Percentiles rank a stretch among this genome's conserved stretches.
These are phyloP conservation scores for Podospora pseudoanserina DNA, from an alignment of 495 filamentous ascomycete species.

Conservation along the genomic window DNA sequence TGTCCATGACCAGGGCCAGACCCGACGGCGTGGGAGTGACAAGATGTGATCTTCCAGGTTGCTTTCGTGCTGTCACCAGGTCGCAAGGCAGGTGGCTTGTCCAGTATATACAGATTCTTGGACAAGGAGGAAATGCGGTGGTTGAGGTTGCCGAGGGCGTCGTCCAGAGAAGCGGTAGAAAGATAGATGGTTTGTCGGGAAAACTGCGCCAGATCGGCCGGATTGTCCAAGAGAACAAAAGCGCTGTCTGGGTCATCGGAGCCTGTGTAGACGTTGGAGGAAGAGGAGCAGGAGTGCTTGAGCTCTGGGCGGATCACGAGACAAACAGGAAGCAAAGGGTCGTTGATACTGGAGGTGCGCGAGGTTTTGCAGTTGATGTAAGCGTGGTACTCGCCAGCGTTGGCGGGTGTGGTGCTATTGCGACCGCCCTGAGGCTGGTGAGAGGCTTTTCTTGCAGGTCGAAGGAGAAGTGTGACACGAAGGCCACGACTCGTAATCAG, in stretches of 20 bases:
- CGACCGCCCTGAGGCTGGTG: background rate
- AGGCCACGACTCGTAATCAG: conserved; percentile 27
- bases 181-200: conserved; percentile 23
- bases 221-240: conserved; percentile 19
- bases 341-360: background rate
- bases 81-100: conserved; percentile 11
- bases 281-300: conserved; percentile 1
- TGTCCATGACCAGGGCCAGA: conserved; percentile 19
- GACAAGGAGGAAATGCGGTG: conserved; percentile 20
- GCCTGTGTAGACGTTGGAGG: conserved; percentile 24
- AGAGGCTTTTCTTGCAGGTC: background rate
- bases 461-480: conserved; percentile 19
- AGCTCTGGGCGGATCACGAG: conserved; percentile 16
- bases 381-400: conserved; percentile 16
- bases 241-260: conserved; percentile 22
- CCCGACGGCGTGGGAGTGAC: conserved; percentile 25
- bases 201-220: conserved; percentile 17
- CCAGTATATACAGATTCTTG: conserved; percentile 24
- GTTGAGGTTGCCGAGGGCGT: conserved; percentile 12
- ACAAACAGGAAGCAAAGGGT: conserved; percentile 17
- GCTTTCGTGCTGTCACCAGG: conserved; percentile 3
- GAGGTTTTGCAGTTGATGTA: conserved; percentile 28
- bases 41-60: conserved; percentile 23
- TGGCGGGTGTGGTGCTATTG: background rate
- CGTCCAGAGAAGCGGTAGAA: conserved; percentile 14